Evolutionary conservation across 495 filamentous ascomycete genomes (phyloP).

Genomic region (Filosporella fistucella): DNA sequence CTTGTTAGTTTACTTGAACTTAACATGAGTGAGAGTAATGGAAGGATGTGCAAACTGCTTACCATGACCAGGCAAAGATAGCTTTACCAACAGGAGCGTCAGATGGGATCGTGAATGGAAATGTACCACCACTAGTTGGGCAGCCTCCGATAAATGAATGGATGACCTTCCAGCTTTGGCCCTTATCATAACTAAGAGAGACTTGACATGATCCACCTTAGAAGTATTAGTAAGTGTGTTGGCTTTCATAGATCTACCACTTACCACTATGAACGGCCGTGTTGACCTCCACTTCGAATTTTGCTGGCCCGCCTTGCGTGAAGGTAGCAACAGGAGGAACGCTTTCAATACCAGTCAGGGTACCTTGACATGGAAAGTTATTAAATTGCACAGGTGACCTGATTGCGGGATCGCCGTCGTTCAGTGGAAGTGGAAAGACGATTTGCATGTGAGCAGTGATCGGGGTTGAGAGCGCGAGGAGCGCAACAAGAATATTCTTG

Average conservation of each 20-base stretch:
- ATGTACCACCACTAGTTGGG: slow-evolving; percentile 42
- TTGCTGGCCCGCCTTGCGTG: too few species aligned
- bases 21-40: too few species aligned
- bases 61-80: slow-evolving; percentile 55
- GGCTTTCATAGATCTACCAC: too few species aligned
- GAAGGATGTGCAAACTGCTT: too few species aligned
- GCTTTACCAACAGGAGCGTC: slow-evolving; percentile 54
- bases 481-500: background rate
- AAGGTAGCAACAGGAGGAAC: too few species aligned
- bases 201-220: slow-evolving; percentile 68
- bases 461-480: slow-evolving; percentile 30
- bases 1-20: slow-evolving; percentile 1
- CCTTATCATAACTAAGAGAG: slow-evolving; percentile 58
- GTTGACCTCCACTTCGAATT: too few species aligned
- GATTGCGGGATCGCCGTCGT: too few species aligned
- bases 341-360: too few species aligned
- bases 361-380: too few species aligned
- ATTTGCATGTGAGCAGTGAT: background rate
- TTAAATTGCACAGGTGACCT: too few species aligned
- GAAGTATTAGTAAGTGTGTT: too few species aligned
- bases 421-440: background rate
- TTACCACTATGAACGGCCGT: too few species aligned
- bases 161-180: slow-evolving; percentile 58
- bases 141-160: slow-evolving; percentile 61
- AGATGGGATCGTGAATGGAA: slow-evolving; percentile 58